Conservation (phyloP, 192 early-diverging fungal species). For the Backusella liffmaniae region DNA sequence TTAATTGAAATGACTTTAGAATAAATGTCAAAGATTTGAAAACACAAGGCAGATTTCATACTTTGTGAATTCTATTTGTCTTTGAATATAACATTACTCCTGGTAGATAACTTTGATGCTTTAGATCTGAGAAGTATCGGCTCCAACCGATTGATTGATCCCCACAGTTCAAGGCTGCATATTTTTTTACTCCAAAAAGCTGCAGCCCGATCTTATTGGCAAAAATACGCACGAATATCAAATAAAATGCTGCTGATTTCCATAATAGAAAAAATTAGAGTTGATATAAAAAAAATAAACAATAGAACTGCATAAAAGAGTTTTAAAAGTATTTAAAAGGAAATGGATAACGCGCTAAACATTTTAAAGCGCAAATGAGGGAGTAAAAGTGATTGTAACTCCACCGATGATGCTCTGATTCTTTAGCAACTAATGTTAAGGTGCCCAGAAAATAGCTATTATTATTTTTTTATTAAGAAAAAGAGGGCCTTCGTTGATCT, state of each 20-base stretch:
- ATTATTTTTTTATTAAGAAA: not conserved
- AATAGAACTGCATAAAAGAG: not conserved
- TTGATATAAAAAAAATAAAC: not conserved
- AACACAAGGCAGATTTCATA: too few relatives aligned
- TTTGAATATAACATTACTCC: too few relatives aligned
- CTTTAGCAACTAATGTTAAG: not conserved
- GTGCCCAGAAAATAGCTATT: not conserved
- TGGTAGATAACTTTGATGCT: too few relatives aligned
- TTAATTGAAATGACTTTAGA: too few relatives aligned
- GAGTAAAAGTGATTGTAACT: not conserved
- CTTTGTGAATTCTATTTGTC: too few relatives aligned
- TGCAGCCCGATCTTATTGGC: not conserved
- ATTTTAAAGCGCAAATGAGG: not conserved
- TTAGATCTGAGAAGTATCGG: not conserved
- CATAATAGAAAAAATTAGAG: not conserved
- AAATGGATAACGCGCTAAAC: not conserved
- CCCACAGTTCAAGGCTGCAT: not conserved
- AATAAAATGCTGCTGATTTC: not conserved
- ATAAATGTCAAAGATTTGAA: too few relatives aligned
- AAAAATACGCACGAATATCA: not conserved
- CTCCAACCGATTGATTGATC: not conserved
- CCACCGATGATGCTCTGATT: not conserved
- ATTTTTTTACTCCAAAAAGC: not conserved
- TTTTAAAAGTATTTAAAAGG: not conserved
- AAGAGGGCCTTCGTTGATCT: not conserved